phyloP scores from a whole-genome alignment of 176 grass and related monocot genomes.

The Bolboschoenus planiculmis region DNA sequence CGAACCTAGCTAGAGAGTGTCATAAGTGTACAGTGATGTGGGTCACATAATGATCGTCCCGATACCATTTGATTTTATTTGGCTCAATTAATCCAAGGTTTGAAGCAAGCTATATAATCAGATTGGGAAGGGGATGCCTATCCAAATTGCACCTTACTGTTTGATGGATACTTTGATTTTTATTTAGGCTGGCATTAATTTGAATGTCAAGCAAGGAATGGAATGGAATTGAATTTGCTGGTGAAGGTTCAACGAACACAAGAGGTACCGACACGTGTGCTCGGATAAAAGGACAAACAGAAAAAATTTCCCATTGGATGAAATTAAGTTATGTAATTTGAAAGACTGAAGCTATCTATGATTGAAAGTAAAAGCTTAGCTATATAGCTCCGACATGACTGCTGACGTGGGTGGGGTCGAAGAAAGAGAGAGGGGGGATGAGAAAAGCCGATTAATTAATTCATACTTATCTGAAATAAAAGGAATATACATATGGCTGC shows the following conservation, averaged over 20 bases:
- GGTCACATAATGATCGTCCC: slow-evolving; percentile 12
- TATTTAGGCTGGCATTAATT: background rate
- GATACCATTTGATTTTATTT: background rate
- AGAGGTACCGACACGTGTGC: background rate
- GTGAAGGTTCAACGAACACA: background rate
- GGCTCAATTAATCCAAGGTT: too few relatives aligned
- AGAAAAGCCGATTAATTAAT: too few relatives aligned
- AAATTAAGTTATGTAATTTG: background rate
- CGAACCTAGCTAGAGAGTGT: too few relatives aligned
- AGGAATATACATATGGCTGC: too few relatives aligned
- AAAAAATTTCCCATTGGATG: background rate
- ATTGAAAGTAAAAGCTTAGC: background rate
- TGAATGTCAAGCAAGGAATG: too few relatives aligned
- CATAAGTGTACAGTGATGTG: background rate
- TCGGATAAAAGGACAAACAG: background rate
- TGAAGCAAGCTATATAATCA: too few relatives aligned
- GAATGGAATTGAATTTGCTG: background rate
- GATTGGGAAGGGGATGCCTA: slow-evolving; percentile 5
- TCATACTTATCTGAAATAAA: too few relatives aligned
- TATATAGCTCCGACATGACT: background rate
- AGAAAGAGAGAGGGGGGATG: too few relatives aligned
- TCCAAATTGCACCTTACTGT: background rate
- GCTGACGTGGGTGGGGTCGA: background rate
- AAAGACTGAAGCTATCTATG: background rate
- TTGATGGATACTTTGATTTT: background rate